phyloP scores from a whole-genome alignment of 495 filamentous ascomycete species.

The Neurospora sp. region DNA sequence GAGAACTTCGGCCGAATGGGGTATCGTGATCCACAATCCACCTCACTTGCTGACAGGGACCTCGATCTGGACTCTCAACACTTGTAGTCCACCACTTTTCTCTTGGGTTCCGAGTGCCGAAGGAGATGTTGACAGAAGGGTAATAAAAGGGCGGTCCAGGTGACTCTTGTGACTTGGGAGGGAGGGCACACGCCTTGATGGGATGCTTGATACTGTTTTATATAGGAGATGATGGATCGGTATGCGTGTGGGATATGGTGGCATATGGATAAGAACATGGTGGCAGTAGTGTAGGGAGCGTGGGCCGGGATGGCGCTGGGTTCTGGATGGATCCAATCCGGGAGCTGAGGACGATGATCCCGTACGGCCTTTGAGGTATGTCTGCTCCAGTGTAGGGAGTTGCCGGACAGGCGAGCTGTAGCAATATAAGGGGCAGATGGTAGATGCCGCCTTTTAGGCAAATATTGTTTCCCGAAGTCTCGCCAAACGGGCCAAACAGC shows the following conservation, averaged over 20 bases:
- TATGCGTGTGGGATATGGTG: not conserved
- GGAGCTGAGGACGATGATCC: not conserved
- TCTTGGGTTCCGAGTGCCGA: not conserved
- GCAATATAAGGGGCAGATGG: not conserved
- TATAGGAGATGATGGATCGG: not conserved
- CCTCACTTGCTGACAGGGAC: not conserved
- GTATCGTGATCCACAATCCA: not conserved
- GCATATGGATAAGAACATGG: not conserved
- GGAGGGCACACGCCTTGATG: not conserved
- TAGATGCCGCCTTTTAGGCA: not conserved
- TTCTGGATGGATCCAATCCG: not conserved
- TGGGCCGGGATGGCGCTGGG: not conserved
- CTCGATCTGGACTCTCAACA: not conserved
- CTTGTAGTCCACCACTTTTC: not conserved
- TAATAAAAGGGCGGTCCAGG: conserved; percentile 2
- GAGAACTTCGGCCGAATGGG: not conserved
- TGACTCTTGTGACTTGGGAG: conserved; percentile 2
- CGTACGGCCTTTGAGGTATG: not conserved
- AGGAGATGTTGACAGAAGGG: not conserved
- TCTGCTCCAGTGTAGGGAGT: not conserved
- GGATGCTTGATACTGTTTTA: not conserved
- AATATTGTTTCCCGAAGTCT: not conserved
- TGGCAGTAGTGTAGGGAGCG: not conserved
- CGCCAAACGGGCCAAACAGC: not conserved
- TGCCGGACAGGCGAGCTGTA: not conserved